Evolutionary conservation across 495 filamentous ascomycete species (phyloP).

Genomic region (Bombardia bombarda): DNA sequence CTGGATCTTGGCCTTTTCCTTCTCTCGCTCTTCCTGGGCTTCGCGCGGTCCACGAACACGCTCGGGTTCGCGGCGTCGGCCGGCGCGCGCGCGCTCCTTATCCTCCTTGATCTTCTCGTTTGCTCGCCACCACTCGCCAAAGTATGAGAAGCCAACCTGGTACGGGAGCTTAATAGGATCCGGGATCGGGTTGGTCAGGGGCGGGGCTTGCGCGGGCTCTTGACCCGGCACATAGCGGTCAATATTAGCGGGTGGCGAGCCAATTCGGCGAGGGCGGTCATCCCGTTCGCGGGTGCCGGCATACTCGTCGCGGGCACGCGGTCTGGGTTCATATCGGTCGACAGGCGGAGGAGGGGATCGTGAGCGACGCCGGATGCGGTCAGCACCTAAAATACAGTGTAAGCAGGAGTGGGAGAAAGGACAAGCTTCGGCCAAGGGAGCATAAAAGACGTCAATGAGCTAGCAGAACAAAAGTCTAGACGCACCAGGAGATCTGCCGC

Average conservation of each 20-base stretch:
- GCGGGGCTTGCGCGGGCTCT: slow-evolving; percentile 45
- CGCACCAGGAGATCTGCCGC: slow-evolving; percentile 49
- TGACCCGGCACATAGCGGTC: slow-evolving; percentile 95
- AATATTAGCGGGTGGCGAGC: slow-evolving; percentile 63
- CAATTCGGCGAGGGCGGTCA: slow-evolving; percentile 47
- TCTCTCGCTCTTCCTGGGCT: slow-evolving; percentile 75
- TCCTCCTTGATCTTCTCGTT: slow-evolving; percentile 84
- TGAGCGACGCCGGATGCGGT: slow-evolving; percentile 51
- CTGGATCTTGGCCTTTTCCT: slow-evolving; percentile 84
- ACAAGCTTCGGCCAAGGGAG: too few relatives aligned
- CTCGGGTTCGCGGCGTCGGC: slow-evolving; percentile 62
- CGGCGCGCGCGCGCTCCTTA: slow-evolving; percentile 67
- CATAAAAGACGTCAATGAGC: background rate
- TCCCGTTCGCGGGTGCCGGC: slow-evolving; percentile 49
- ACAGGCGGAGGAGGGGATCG: slow-evolving; percentile 65
- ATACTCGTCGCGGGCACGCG: slow-evolving; percentile 62
- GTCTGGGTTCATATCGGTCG: slow-evolving; percentile 63
- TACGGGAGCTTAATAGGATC: slow-evolving; percentile 82
- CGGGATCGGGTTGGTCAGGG: slow-evolving; percentile 63
- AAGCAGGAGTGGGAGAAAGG: slow-evolving; percentile 4
- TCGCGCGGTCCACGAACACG: slow-evolving; percentile 69
- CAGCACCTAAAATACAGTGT: slow-evolving; percentile 20
- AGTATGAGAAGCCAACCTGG: slow-evolving; percentile 94
- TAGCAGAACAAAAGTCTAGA: slow-evolving; percentile 6
- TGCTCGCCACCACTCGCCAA: slow-evolving; percentile 90